phyloP scores from a whole-genome alignment of 352 stramenopile genomes.

The Aphanomyces euteiches region DNA sequence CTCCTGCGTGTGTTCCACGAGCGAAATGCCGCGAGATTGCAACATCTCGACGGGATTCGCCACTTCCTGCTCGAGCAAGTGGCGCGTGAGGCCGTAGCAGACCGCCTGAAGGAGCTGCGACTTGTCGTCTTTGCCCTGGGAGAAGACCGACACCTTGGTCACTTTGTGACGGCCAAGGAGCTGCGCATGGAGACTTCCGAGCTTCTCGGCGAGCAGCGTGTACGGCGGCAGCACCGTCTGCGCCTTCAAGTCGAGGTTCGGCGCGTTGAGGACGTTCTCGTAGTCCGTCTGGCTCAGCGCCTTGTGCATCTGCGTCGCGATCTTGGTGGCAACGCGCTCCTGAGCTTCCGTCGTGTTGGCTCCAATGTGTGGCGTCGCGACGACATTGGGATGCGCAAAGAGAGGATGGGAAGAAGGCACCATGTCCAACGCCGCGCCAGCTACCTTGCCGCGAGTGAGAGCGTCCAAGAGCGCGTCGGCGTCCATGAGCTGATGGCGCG shows the following conservation, averaged over 20 bases:
- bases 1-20: slow-evolving; percentile 88
- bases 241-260: slow-evolving; percentile 86
- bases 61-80: slow-evolving; percentile 89
- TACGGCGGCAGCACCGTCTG: slow-evolving; percentile 78
- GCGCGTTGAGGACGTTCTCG: slow-evolving; percentile 93
- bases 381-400: slow-evolving; percentile 85
- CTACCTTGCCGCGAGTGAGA: slow-evolving; percentile 78
- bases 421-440: slow-evolving; percentile 71
- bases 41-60: slow-evolving; percentile 81
- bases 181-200: slow-evolving; percentile 84
- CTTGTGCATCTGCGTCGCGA: slow-evolving; percentile 89
- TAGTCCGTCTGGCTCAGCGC: slow-evolving; percentile 91
- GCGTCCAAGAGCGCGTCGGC: slow-evolving; percentile 84
- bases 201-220: slow-evolving; percentile 87
- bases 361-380: slow-evolving; percentile 93
- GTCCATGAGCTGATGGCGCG: slow-evolving; percentile 92
- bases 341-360: slow-evolving; percentile 93
- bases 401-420: slow-evolving; percentile 53
- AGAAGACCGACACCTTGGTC: slow-evolving; percentile 8
- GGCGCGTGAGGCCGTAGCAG: slow-evolving; percentile 86
- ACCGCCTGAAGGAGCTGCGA: slow-evolving; percentile 84
- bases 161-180: slow-evolving; percentile 61
- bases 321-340: slow-evolving; percentile 86
- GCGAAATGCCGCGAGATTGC: slow-evolving; percentile 86
- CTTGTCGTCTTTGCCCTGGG: slow-evolving; percentile 50